phyloP scores from a whole-genome alignment of 2,329 filamentous ascomycete genomes.

The Curvularia spicifera region DNA sequence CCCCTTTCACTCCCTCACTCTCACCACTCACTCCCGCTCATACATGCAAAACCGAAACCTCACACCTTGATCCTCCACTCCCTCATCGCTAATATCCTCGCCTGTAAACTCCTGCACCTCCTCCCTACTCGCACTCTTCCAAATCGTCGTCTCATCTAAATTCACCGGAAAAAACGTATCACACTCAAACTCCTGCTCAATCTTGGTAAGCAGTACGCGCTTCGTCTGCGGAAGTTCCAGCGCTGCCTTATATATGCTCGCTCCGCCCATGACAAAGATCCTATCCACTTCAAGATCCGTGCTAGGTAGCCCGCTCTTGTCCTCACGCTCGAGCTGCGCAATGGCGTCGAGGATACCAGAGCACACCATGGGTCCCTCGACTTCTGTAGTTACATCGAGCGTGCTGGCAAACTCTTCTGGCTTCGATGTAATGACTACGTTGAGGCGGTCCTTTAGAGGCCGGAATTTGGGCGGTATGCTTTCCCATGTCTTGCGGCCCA shows the following conservation, averaged over 20 bases:
- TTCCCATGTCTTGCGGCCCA: conserved; percentile 98
- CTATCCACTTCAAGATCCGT: conserved; percentile 19
- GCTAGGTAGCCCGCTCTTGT: conserved; percentile 1
- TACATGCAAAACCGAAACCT: conserved; percentile 77
- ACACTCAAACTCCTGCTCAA: conserved; percentile 73
- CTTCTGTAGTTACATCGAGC: conserved; percentile 3
- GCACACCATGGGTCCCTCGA: conserved; percentile 60
- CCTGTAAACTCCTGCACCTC: conserved; percentile 70
- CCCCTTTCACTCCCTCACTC: not conserved
- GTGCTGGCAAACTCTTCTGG: conserved; percentile 24
- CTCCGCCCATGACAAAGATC: conserved; percentile 89
- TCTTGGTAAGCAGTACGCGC: conserved; percentile 72
- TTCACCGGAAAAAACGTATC: conserved; percentile 75
- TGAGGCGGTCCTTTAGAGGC: conserved; percentile 79
- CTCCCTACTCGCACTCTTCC: conserved; percentile 61
- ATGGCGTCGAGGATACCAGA: conserved; percentile 57
- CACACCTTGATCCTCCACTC: conserved; percentile 68
- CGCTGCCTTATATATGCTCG: conserved; percentile 79
- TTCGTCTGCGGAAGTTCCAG: conserved; percentile 64
- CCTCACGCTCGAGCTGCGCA: conserved; percentile 9
- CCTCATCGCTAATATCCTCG: conserved; percentile 64
- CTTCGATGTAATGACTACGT: conserved; percentile 77
- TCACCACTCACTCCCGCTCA: conserved; percentile 48
- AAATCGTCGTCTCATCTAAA: conserved; percentile 57
- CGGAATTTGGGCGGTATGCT: conserved; percentile 80